Evolutionary conservation across 1,284 basidiomycete genomes (phyloP), one percentile per base, ranked within the genome.

Genomic region (Hemileia vastatrix): DNA sequence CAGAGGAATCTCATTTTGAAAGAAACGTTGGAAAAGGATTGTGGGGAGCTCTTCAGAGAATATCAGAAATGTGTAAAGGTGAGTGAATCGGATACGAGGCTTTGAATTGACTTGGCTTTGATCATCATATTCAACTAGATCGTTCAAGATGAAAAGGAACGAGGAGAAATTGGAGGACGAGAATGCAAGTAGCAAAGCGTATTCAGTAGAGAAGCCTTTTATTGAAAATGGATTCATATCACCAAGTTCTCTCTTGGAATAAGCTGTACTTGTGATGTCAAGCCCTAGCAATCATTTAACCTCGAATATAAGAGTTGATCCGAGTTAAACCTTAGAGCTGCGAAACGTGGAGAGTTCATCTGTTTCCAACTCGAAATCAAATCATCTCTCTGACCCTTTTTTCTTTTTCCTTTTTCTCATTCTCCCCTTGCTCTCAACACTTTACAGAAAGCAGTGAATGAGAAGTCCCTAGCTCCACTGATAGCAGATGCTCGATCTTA

Each of bases 1-100:
- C 87, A 6, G 84, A 85, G 50, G 86, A 90, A n/a, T n/a, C n/a
- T n/a, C n/a, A n/a, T n/a, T n/a, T n/a, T n/a, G n/a, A n/a, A n/a
- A n/a, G n/a, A n/a, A n/a, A n/a, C n/a, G 72, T 92, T 90, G 73
- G 86, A 93, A 68, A 76, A 80, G 51, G 84, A 85, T 50, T 95
- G 91, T 69, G 91, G 90, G 3, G 81, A 80, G 67, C 77, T 88
- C 8, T 95, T 90, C 86, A 77, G 80, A 40, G 81, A 81, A 66
- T 95, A 95, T 76, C 83, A 83, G 66, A 77, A 78, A 2, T 95
- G 92, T 75, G 82, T 95, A 18, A 84, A 86, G 79, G 86, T 86
- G 64, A 67, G 79, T 75, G n/a, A n/a, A n/a, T n/a, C n/a, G n/a
- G n/a, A n/a, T n/a, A n/a, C n/a, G n/a, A n/a, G n/a, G n/a, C n/a